Percentiles rank a stretch among this genome's conserved stretches.
Conservation (phyloP, 2,329 filamentous ascomycete genomes). For the Rhynchosporium graminicola region DNA sequence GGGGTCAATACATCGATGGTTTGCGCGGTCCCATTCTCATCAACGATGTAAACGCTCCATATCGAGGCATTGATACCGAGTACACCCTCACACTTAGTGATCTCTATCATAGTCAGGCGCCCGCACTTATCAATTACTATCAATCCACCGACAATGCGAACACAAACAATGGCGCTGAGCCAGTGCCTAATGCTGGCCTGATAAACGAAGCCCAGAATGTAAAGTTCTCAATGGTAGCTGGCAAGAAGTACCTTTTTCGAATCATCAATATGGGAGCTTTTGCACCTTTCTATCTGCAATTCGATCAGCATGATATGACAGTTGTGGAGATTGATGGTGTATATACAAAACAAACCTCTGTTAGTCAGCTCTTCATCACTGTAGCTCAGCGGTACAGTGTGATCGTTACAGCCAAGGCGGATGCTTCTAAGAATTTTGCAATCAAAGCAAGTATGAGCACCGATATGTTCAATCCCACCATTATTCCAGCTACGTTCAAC, state of each 20-base stretch:
- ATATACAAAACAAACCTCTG: conserved; percentile 42
- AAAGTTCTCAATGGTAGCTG: conserved; percentile 29
- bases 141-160: conserved; percentile 42
- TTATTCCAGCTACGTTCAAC: conserved; percentile 64
- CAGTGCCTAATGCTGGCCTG: conserved; percentile 25
- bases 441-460: conserved; percentile 42
- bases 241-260: conserved; percentile 29
- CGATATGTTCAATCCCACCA: conserved; percentile 55
- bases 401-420: conserved; percentile 47
- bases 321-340: conserved; percentile 52
- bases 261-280: conserved; percentile 32
- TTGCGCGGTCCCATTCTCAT: conserved; percentile 62
- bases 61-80: conserved; percentile 43
- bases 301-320: conserved; percentile 40
- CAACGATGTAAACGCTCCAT: conserved; percentile 57
- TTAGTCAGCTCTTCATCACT: conserved; percentile 46
- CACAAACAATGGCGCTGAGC: conserved; percentile 21
- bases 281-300: conserved; percentile 24
- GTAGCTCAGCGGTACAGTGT: conserved; percentile 50
- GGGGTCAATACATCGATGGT: conserved; percentile 52
- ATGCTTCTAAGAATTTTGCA: conserved; percentile 38
- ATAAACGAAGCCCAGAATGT: conserved; percentile 26
- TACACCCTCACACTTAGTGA: conserved; percentile 57
- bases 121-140: conserved; percentile 26
- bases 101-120: conserved; percentile 53